Percentiles rank a stretch among this genome's conserved stretches.
Conservation (phyloP, 2,329 filamentous ascomycete species). For the Cordyceps tenuipes region DNA sequence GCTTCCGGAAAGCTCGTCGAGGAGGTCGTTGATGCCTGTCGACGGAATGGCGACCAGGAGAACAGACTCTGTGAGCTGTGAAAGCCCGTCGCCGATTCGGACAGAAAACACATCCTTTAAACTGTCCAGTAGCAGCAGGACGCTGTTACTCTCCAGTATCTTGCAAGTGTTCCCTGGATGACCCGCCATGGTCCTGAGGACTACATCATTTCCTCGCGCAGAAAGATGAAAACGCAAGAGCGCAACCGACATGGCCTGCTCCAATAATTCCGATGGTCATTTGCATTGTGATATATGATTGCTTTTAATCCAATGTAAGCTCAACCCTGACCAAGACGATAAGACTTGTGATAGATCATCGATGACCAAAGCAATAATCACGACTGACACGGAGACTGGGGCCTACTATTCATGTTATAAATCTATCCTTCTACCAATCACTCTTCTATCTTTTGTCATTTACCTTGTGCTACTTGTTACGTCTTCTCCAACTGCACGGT, state of each 20-base stretch:
- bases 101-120: background rate
- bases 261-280: constrained; percentile 9
- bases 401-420: too few species aligned
- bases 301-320: background rate
- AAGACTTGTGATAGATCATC: too few species aligned
- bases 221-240: constrained; percentile 12
- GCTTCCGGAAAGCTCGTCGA: background rate
- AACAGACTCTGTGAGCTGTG: background rate
- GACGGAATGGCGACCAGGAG: constrained; percentile 5
- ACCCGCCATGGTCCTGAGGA: constrained; percentile 1
- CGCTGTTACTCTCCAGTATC: background rate
- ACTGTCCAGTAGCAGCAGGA: background rate
- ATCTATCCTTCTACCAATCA: too few species aligned
- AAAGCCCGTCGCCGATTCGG: background rate
- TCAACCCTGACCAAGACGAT: background rate
- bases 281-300: background rate
- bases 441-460: too few species aligned
- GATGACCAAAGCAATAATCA: too few species aligned
- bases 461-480: too few species aligned
- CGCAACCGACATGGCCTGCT: constrained; percentile 14
- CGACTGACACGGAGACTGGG: too few species aligned
- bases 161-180: constrained; percentile 3
- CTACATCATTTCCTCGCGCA: constrained; percentile 3
- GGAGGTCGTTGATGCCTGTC: background rate
- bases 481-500: too few species aligned